These are phyloP conservation scores for Cyclotella cryptica DNA, from an alignment of 108 stramenopile genomes.

Conservation along the genomic window DNA sequence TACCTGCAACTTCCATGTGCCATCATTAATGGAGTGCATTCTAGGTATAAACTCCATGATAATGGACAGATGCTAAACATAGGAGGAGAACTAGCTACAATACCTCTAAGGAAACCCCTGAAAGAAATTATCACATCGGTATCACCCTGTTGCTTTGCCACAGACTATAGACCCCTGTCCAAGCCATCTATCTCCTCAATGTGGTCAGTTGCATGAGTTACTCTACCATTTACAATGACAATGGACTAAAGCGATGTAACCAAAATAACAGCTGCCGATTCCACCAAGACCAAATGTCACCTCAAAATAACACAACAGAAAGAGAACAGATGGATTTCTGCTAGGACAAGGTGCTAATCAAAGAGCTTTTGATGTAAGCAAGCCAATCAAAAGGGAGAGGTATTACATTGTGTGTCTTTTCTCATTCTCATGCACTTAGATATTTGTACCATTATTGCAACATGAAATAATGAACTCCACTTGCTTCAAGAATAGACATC, in stretches of 20 bases:
- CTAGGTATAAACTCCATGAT: too few species aligned
- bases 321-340: constrained; percentile 49
- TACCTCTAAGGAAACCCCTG: too few species aligned
- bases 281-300: not conserved
- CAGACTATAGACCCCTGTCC: too few species aligned
- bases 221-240: not conserved
- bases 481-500: constrained; percentile 69
- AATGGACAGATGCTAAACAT: too few species aligned
- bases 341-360: constrained; percentile 57
- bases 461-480: not conserved
- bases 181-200: too few species aligned
- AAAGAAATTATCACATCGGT: too few species aligned
- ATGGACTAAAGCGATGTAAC: not conserved
- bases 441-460: not conserved
- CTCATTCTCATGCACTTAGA: not conserved
- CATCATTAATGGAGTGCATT: too few species aligned
- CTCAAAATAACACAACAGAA: not conserved
- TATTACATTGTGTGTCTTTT: not conserved
- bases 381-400: constrained; percentile 87
- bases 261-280: not conserved
- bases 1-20: too few species aligned
- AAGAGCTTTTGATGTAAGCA: constrained; percentile 87
- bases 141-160: too few species aligned
- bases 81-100: too few species aligned
- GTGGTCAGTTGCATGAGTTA: too few species aligned